Evolutionary conservation across 352 stramenopile species (phyloP).

Genomic region (Phytophthora megakarya): DNA sequence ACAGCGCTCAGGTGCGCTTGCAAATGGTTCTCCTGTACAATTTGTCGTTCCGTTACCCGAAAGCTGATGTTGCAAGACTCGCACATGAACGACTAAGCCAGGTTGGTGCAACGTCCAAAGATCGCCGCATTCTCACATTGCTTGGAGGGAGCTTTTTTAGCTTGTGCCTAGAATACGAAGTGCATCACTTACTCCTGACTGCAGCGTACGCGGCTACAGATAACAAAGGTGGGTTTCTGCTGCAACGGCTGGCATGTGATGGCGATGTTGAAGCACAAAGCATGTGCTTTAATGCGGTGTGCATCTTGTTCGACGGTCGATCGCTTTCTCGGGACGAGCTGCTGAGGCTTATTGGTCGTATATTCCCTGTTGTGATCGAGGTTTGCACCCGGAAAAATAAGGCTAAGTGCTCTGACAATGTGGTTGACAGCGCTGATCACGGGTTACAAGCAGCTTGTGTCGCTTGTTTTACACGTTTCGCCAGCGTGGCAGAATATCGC

Average conservation of each 20-base stretch:
- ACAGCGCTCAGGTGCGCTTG: slow-evolving; percentile 57
- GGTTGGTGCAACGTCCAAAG: slow-evolving; percentile 32
- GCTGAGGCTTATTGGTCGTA: slow-evolving; percentile 39
- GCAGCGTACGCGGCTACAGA: slow-evolving; percentile 29
- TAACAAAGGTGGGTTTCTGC: slow-evolving; percentile 35
- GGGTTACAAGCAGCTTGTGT: slow-evolving; percentile 52
- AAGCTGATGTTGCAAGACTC: slow-evolving; percentile 50
- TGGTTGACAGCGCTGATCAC: not conserved
- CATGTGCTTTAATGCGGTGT: slow-evolving; percentile 71
- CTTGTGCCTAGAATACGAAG: slow-evolving; percentile 65
- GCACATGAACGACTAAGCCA: slow-evolving; percentile 42
- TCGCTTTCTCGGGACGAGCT: slow-evolving; percentile 48
- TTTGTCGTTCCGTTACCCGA: slow-evolving; percentile 70
- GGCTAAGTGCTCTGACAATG: not conserved
- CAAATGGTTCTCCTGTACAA: slow-evolving; percentile 80
- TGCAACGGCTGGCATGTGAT: slow-evolving; percentile 39
- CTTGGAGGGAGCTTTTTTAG: slow-evolving; percentile 65
- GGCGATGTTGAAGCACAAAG: slow-evolving; percentile 43
- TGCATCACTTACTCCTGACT: slow-evolving; percentile 50
- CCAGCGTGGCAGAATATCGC: slow-evolving; percentile 59
- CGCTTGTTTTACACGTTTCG: slow-evolving; percentile 73
- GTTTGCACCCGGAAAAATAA: slow-evolving; percentile 38
- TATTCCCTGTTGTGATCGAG: slow-evolving; percentile 52
- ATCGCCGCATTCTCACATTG: slow-evolving; percentile 38
- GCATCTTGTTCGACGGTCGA: slow-evolving; percentile 64